phyloP scores from a whole-genome alignment of 169 alveolate species.

The Babesia divergens region DNA sequence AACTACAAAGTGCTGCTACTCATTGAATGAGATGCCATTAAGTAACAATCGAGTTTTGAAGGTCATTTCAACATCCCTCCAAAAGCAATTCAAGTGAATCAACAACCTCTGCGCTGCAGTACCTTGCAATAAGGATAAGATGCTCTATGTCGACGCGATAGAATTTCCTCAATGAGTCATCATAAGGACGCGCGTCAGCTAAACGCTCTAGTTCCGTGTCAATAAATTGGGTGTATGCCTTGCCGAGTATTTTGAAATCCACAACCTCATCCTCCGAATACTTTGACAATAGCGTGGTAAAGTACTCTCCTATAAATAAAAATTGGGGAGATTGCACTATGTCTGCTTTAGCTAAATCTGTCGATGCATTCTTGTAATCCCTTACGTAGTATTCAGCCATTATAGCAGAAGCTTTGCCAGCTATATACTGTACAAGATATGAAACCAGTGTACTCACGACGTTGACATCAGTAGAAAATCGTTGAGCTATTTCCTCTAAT shows the following conservation, averaged over 20 bases:
- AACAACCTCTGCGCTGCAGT: constrained; percentile 9
- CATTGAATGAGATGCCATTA: no score
- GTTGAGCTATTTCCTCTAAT: background rate
- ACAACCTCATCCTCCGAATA: constrained; percentile 15
- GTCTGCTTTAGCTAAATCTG: background rate
- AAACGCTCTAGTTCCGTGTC: constrained; percentile 41
- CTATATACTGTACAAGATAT: background rate
- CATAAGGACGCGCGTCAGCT: constrained; percentile 10
- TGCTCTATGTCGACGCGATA: constrained; percentile 45
- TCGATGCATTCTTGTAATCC: background rate
- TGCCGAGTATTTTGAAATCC: constrained; percentile 1
- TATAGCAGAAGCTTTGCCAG: constrained; percentile 11
- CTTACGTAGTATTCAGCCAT: background rate
- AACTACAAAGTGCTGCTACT: no score
- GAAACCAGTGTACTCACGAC: background rate
- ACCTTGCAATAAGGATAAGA: constrained; percentile 29
- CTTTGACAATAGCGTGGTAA: constrained; percentile 40
- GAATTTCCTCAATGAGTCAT: background rate
- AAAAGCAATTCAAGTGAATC: constrained; percentile 40
- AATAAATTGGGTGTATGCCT: constrained; percentile 31
- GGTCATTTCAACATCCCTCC: background rate
- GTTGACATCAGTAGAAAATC: background rate
- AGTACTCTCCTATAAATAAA: constrained; percentile 46
- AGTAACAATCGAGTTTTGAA: no score
- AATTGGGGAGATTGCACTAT: background rate